Evolutionary conservation across 2,329 filamentous ascomycete species (phyloP), one percentile per base, ranked within the genome.

Genomic region (Tolypocladium amazonense): DNA sequence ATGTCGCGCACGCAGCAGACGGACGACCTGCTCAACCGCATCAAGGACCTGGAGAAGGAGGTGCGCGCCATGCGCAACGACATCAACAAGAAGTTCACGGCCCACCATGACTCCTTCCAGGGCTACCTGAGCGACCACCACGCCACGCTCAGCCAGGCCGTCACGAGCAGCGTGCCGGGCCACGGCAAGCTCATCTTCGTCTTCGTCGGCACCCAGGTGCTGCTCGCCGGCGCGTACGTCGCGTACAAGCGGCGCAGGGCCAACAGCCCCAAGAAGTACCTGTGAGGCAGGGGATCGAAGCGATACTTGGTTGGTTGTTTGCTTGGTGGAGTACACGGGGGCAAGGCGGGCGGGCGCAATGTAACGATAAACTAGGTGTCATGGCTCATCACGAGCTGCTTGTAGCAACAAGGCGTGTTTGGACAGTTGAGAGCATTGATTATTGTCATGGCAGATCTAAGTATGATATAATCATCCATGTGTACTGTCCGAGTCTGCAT

Each of bases 221-320:
- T 91, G 65, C 77, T 95, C 38, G 84, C 84, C 0, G 84, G 75
- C 2, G 82, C 80, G 1, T 96, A 92, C 70, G 72, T 90, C 43
- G 71, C 87, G 61, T 96, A 96, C 76, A 96, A 96, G 82, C 83
- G 86, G 67, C 86, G 88, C 69, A 84, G 88, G 75, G 80, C 83
- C 45, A 85, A 80, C 64, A 84, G 86, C 73, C 90, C 90, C n/a
- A 96, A 96, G 81, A 97, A 97, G 77, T 97, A 92, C 73, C 76
- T 96, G 71, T 96, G 79, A 69, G 59, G 12, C 15, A 27, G 43
- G 18, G 14, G n/a, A 8, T 38, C 47, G 73, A 72, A 58, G 80
- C 82, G 57, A 87, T 81, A 56, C 88, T 77, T 62, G 27, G 11
- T 27, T 20, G 15, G 27, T 8, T 53, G 8, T 53, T 14, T n/a